Base-by-base conservation (phyloP, 805 yeast species). In the Torulaspora franciscae region DNA sequence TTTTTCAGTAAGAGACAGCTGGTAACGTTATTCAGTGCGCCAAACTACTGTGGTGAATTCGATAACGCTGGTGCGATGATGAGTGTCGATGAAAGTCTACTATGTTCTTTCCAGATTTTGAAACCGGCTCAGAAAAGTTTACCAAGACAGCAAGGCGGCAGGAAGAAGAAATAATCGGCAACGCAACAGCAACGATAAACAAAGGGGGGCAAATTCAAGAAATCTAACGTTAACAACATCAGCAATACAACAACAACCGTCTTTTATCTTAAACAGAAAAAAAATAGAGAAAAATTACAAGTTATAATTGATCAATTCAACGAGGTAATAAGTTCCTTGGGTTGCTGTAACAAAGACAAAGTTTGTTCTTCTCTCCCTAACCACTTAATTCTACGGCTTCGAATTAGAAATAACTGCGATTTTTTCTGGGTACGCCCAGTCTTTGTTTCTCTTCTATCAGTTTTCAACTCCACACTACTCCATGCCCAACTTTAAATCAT, bases 41-140 rank as follows among this genome's bases (percentile, higher is more conserved):
- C 99, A 58, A 93, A 93, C 70, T 90, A 90, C 68, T 93, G 98
- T 77, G 99, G 99, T 60, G 98, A 93, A 69, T 91, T 91, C 65
- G 99, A 91, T 69, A 91, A 91, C 64, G 97, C 98, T 2, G 99
- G 98, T 63, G 99, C 99, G 33, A 93, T 93, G 98, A 91, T 91
- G 99, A 81, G 95, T 61, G 98, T 91, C 46, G 98, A 93, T 68
- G 98, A 93, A 71, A 83, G 91, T 68, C 77, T 91, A 62, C 75
- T 91, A 60, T 91, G 99, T 74, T 90, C 97, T 13, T 91, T 91
- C 81, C 93, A 85, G 69, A 93, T 91, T 61, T 79, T 91, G 67
- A 93, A 93, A 70, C 99, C 99, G 25, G 97, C 99, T 42, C 98
- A 93, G 68, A 91, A 91, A 78, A 55, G 66, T 54, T 48, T 63